These are phyloP conservation scores for Paxillus rubicundulus DNA, from an alignment of 768 basidiomycete species.

Conservation along the genomic window DNA sequence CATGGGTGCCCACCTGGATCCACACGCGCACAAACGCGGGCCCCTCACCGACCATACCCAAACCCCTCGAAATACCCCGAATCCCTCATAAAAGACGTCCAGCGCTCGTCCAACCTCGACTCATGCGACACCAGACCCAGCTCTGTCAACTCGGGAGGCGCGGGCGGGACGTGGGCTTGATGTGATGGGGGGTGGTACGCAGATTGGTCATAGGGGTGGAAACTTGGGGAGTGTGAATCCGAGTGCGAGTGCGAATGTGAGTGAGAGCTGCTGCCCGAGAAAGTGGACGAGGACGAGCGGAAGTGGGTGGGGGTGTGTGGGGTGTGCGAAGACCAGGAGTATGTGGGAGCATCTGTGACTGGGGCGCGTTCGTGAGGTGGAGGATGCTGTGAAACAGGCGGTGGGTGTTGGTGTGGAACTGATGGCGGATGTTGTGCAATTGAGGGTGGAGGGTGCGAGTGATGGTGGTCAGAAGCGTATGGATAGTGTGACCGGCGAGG, in stretches of 20 bases:
- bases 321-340: constrained; percentile 12
- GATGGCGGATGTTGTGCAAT: no score
- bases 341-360: constrained; percentile 13
- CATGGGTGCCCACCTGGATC: no score
- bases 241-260: constrained; percentile 10
- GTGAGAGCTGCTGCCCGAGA: constrained; percentile 9
- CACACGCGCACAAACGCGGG: no score
- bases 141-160: constrained; percentile 49
- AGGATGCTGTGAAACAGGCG: constrained; percentile 7
- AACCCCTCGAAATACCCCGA: constrained; percentile 44
- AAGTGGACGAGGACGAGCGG: constrained; percentile 7
- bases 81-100: constrained; percentile 62
- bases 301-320: constrained; percentile 3
- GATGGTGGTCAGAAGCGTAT: constrained; percentile 20
- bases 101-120: constrained; percentile 53
- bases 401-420: constrained; percentile 1
- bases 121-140: constrained; percentile 59
- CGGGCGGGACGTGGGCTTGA: constrained; percentile 19
- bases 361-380: constrained; percentile 15
- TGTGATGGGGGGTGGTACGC: constrained; percentile 4
- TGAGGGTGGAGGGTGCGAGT: not conserved
- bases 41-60: constrained; percentile 25
- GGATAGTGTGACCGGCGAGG: constrained; percentile 28
- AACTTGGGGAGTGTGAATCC: constrained; percentile 1
- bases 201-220: constrained; percentile 14